Evolutionary conservation across 148 eudicot species (phyloP).

Genomic region (Rhododendron ovatum): DNA sequence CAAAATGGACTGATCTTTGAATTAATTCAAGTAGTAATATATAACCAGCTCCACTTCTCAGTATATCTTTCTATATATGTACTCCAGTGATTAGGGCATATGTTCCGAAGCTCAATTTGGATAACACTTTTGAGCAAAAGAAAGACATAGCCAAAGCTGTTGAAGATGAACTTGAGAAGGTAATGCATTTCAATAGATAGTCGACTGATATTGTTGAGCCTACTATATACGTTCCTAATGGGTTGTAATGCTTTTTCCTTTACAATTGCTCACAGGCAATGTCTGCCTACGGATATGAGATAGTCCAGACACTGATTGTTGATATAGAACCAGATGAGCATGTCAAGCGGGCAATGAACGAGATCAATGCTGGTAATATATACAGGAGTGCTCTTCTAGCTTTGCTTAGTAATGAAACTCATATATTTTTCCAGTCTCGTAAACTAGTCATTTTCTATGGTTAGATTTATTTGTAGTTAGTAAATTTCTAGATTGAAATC

Average conservation of each 20-base stretch:
- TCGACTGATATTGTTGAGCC: background rate
- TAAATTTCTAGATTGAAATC: background rate
- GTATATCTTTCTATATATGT: background rate
- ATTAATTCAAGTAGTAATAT: background rate
- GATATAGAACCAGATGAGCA: conserved; percentile 73
- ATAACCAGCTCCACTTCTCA: background rate
- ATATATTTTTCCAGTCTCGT: background rate
- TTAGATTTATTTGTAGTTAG: background rate
- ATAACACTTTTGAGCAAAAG: conserved; percentile 21
- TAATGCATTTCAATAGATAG: background rate
- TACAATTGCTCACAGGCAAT: conserved; percentile 33
- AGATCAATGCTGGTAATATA: conserved; percentile 47
- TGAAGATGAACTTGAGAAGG: conserved; percentile 24
- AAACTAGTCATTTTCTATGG: background rate
- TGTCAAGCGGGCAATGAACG: conserved; percentile 80
- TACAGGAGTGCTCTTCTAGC: background rate
- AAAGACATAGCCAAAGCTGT: conserved; percentile 22
- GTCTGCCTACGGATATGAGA: conserved; percentile 75
- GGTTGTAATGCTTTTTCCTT: background rate
- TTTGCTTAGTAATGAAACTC: background rate
- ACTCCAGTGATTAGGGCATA: conserved; percentile 15
- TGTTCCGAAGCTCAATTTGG: conserved; percentile 22
- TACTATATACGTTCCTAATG: background rate
- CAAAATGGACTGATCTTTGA: background rate
- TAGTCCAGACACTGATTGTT: conserved; percentile 67